These are phyloP conservation scores for Solanum ossicruentum DNA, from an alignment of 257 asterid species.

Conservation along the genomic window DNA sequence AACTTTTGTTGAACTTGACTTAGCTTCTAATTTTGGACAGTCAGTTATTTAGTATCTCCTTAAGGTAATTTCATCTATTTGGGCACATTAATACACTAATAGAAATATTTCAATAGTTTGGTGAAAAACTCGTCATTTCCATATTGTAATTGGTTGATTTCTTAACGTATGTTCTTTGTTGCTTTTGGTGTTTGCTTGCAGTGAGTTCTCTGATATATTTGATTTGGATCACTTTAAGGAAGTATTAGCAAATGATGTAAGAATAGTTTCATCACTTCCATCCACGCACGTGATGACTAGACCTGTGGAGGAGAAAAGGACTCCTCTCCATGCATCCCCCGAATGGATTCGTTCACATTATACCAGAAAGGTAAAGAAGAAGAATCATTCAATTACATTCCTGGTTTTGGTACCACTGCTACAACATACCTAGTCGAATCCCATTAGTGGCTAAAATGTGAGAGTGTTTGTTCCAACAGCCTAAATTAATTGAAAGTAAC, in stretches of 20 bases:
- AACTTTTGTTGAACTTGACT: background rate
- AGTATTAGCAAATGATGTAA: slow-evolving; percentile 62
- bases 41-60: background rate
- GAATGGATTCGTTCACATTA: slow-evolving; percentile 80
- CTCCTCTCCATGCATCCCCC: slow-evolving; percentile 64
- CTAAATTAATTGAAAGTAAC: background rate
- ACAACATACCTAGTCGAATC: no score
- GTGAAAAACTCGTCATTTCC: background rate
- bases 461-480: background rate
- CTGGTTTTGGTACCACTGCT: background rate
- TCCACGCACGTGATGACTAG: slow-evolving; percentile 84
- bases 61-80: background rate
- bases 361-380: slow-evolving; percentile 29
- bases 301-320: slow-evolving; percentile 71
- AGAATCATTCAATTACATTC: background rate
- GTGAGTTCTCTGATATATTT: slow-evolving; percentile 90
- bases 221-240: slow-evolving; percentile 87
- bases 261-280: slow-evolving; percentile 81
- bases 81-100: background rate
- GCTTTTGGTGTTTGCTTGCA: slow-evolving; percentile 31
- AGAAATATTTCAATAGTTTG: background rate
- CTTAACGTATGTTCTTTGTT: background rate
- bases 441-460: no score
- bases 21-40: background rate
- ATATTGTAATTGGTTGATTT: background rate